Percentiles rank a stretch among this genome's conserved stretches.
These are phyloP conservation scores for Mycena olivaceomarginata DNA, from an alignment of 768 basidiomycete genomes.

Conservation along the genomic window DNA sequence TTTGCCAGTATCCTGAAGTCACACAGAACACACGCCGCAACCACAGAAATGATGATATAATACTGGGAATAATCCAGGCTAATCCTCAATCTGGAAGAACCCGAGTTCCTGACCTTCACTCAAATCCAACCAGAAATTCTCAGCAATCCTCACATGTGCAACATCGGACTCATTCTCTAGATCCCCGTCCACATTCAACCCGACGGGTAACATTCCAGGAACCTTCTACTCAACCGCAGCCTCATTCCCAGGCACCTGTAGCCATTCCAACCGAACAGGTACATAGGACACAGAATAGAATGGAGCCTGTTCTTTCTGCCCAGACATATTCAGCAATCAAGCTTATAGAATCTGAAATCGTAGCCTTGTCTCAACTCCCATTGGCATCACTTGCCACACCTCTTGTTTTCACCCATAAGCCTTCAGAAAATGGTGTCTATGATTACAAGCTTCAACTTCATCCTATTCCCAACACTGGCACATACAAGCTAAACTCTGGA, in stretches of 20 bases:
- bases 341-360: neutral
- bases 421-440: constrained; percentile 6
- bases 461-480: constrained; percentile 36
- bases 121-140: neutral
- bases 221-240: neutral
- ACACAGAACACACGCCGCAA: neutral
- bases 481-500: constrained; percentile 20
- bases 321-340: neutral
- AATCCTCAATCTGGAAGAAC: too few relatives aligned
- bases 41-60: constrained; percentile 7
- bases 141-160: neutral
- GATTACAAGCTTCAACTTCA: neutral
- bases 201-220: neutral
- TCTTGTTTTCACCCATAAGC: constrained; percentile 42
- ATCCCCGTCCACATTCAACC: neutral
- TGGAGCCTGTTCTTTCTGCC: neutral
- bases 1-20: too few relatives aligned
- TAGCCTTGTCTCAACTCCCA: neutral
- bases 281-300: too few relatives aligned
- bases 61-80: neutral
- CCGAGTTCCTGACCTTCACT: neutral
- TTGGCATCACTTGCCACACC: constrained; percentile 13
- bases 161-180: neutral
- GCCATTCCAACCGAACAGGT: too few relatives aligned
- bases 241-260: neutral